Evolutionary conservation across 768 basidiomycete genomes (phyloP), one percentile per base, ranked within the genome.

Genomic region (Boletus vinaceobasis): DNA sequence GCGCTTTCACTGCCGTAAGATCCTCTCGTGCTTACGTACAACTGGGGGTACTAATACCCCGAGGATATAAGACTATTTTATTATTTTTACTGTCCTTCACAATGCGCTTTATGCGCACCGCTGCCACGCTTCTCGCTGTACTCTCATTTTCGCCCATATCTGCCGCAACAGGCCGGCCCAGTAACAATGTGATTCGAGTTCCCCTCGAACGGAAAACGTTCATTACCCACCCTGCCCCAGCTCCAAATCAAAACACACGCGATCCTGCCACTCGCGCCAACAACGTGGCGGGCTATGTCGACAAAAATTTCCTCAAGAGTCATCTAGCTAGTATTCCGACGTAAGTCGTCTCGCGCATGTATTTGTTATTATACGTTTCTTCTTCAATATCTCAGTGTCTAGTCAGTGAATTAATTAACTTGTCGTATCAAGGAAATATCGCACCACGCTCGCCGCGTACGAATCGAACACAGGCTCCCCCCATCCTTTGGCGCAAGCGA

Each of bases 401-500:
- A 8, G 21, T 17, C 11, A 6, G 17, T 23, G 23, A 19, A 54
- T 33, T 33, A 33, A 37, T 23, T 57, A 19, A 61, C 50, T 27
- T 31, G 23, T 43, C 14, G 38, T 11, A 5, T 36, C 33, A 56
- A 80, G 80, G 38, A 82, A 82, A 72, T 63, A 78, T 45, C 58
- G 62, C 19, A 64, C 61, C n/a, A 74, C 77, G 15, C 75, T 81
- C 53, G 65, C 61, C 36, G 75, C 79, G 8, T 81, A 71, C 52
- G 61, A 76, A 55, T 66, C 48, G n/a, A 81, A 81, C 60, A 79
- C 74, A 6, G 80, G 81, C 10, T 48, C 56, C 14, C 57, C 60
- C 0, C 79, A 79, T 56, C 73, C 76, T 47, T 47, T 66, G 49
- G 59, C 64, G 7, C 52, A 32, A 4, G 56, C 48, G 48, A 56